phyloP scores from a whole-genome alignment of 2,329 filamentous ascomycete species.

The Fusarium euwallaceae region DNA sequence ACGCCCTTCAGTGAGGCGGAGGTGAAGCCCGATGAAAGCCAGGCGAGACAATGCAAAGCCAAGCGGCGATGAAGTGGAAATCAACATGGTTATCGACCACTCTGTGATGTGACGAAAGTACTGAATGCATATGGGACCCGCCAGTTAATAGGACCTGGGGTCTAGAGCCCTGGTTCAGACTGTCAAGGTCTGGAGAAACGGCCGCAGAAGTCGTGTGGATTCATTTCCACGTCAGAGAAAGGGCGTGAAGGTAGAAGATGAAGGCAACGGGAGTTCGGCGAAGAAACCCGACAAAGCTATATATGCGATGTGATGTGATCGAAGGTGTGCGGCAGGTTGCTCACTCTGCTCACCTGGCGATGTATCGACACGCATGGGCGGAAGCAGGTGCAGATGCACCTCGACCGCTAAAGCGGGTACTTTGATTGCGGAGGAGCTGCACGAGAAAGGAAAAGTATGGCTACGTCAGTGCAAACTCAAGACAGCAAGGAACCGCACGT shows the following conservation, averaged over 20 bases:
- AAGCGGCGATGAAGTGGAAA: constrained; percentile 22
- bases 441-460: constrained; percentile 13
- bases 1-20: neutral
- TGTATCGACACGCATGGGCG: constrained; percentile 10
- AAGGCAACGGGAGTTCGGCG: constrained; percentile 7
- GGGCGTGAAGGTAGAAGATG: constrained; percentile 19
- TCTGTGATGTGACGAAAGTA: constrained; percentile 30
- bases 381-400: constrained; percentile 5
- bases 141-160: constrained; percentile 24
- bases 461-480: constrained; percentile 26
- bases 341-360: constrained; percentile 9
- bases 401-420: constrained; percentile 3
- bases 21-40: constrained; percentile 18
- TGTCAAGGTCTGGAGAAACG: constrained; percentile 31
- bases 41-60: constrained; percentile 15
- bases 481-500: constrained; percentile 9
- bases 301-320: constrained; percentile 30
- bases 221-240: constrained; percentile 41
- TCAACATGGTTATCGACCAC: constrained; percentile 13
- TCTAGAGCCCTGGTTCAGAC: constrained; percentile 21
- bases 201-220: constrained; percentile 41
- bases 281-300: constrained; percentile 18
- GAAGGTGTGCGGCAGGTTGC: constrained; percentile 13
- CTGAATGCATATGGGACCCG: constrained; percentile 27
- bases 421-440: constrained; percentile 12